Evolutionary conservation across 2,329 filamentous ascomycete genomes (phyloP).

Genomic region (Clonostachys rosea): DNA sequence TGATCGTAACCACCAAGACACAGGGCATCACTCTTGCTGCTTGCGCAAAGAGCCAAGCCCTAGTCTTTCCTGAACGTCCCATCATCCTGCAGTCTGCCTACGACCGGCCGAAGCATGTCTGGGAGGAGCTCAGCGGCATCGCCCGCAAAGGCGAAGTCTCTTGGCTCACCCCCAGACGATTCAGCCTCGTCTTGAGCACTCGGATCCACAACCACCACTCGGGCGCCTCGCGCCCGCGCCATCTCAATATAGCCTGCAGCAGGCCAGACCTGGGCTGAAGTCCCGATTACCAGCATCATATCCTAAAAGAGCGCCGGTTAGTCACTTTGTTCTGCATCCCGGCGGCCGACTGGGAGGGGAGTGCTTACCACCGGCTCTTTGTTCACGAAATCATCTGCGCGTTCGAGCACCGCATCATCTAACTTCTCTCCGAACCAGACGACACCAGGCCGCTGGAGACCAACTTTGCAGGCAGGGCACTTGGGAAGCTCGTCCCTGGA

Average conservation of each 20-base stretch:
- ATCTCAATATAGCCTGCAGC: slow-evolving; percentile 69
- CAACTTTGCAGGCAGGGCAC: slow-evolving; percentile 63
- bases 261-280: slow-evolving; percentile 74
- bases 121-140: slow-evolving; percentile 35
- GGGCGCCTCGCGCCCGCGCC: slow-evolving; percentile 61
- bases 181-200: slow-evolving; percentile 44
- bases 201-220: slow-evolving; percentile 74
- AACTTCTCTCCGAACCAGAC: slow-evolving; percentile 85
- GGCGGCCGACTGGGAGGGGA: too few relatives aligned
- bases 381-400: slow-evolving; percentile 62
- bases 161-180: slow-evolving; percentile 27
- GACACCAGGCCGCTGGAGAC: slow-evolving; percentile 76
- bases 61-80: not conserved
- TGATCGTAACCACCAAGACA: too few relatives aligned
- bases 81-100: slow-evolving; percentile 21
- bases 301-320: slow-evolving; percentile 34
- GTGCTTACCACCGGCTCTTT: slow-evolving; percentile 38
- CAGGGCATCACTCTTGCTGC: too few relatives aligned
- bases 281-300: slow-evolving; percentile 83
- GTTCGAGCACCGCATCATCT: slow-evolving; percentile 54
- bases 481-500: slow-evolving; percentile 58
- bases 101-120: slow-evolving; percentile 30
- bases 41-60: too few relatives aligned
- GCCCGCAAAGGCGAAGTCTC: slow-evolving; percentile 35
- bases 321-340: not conserved